Evolutionary conservation across 2,329 filamentous ascomycete genomes (phyloP).

Genomic region (Colletotrichum tofieldiae): DNA sequence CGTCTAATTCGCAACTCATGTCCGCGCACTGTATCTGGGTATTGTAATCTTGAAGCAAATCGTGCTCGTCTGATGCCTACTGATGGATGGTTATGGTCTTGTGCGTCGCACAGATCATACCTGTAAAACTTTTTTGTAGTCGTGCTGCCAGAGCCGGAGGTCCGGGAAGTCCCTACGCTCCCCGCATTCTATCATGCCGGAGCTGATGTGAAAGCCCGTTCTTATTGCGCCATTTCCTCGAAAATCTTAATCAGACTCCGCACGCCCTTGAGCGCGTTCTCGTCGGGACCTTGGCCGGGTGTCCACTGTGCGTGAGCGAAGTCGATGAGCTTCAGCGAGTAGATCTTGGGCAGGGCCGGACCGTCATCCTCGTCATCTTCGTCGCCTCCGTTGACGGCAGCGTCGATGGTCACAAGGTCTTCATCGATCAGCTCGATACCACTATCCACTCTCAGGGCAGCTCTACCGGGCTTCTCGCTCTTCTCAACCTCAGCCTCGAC

Average conservation of each 20-base stretch:
- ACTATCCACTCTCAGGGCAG: slow-evolving; percentile 68
- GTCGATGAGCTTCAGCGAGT: slow-evolving; percentile 90
- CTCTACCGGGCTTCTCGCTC: slow-evolving; percentile 44
- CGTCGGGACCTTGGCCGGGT: slow-evolving; percentile 86
- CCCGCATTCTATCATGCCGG: slow-evolving; percentile 19
- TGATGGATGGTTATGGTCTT: slow-evolving; percentile 16
- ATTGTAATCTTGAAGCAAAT: slow-evolving; percentile 29
- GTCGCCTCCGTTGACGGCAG: slow-evolving; percentile 46
- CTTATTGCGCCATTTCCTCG: slow-evolving; percentile 68
- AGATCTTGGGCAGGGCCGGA: slow-evolving; percentile 74
- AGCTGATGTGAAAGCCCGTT: background rate
- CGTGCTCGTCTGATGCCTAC: slow-evolving; percentile 33
- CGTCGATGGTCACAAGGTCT: slow-evolving; percentile 47
- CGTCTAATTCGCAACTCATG: slow-evolving; percentile 36
- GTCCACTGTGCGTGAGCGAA: slow-evolving; percentile 94
- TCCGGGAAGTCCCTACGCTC: slow-evolving; percentile 11
- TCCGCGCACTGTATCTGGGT: slow-evolving; percentile 37
- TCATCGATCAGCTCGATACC: slow-evolving; percentile 61
- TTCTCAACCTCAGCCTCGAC: slow-evolving; percentile 48
- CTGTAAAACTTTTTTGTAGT: slow-evolving; percentile 23
- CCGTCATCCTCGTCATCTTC: slow-evolving; percentile 56
- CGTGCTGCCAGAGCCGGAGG: slow-evolving; percentile 6
- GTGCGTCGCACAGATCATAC: slow-evolving; percentile 28
- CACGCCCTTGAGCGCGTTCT: slow-evolving; percentile 85
- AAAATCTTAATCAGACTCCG: slow-evolving; percentile 81